Conservation (phyloP, 2,329 filamentous ascomycete species). For the Parastagonospora nodorum region DNA sequence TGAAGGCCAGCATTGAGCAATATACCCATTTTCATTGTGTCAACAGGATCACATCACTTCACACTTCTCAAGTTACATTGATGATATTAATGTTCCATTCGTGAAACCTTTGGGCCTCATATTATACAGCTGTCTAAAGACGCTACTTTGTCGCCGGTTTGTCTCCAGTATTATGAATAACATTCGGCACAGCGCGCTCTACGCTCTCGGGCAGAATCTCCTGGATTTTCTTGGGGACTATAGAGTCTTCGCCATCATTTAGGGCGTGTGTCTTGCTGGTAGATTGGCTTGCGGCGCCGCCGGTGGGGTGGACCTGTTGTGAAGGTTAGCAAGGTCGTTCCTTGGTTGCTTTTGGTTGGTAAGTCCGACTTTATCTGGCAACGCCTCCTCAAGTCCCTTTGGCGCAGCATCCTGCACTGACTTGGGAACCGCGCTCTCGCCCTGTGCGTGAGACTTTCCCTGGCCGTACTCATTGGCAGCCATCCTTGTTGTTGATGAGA, state of each 20-base stretch:
- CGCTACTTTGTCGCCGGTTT: constrained; percentile 6
- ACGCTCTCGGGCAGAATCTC: constrained; percentile 52
- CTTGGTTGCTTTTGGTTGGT: not conserved
- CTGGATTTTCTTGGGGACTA: constrained; percentile 52
- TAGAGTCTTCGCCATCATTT: constrained; percentile 42
- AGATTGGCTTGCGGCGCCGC: constrained; percentile 39
- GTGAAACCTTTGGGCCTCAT: too few species aligned
- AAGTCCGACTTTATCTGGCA: constrained; percentile 42
- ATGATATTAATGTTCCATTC: too few species aligned
- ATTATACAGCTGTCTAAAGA: too few species aligned
- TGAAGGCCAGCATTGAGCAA: constrained; percentile 9
- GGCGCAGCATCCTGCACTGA: constrained; percentile 48
- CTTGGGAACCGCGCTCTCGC: constrained; percentile 47
- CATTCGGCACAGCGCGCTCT: constrained; percentile 51
- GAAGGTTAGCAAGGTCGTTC: not conserved
- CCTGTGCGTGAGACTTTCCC: constrained; percentile 49
- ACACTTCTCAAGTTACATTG: too few species aligned
- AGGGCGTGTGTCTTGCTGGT: constrained; percentile 47
- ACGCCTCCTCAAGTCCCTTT: constrained; percentile 45
- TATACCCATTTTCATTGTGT: not conserved
- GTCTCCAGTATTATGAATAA: constrained; percentile 50
- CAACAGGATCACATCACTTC: not conserved
- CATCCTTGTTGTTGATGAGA: constrained; percentile 27
- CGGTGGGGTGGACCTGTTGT: constrained; percentile 45
- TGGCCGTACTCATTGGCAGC: constrained; percentile 45